These are phyloP conservation scores for Hebeloma cylindrosporum DNA, from an alignment of 768 basidiomycete genomes.

Conservation along the genomic window DNA sequence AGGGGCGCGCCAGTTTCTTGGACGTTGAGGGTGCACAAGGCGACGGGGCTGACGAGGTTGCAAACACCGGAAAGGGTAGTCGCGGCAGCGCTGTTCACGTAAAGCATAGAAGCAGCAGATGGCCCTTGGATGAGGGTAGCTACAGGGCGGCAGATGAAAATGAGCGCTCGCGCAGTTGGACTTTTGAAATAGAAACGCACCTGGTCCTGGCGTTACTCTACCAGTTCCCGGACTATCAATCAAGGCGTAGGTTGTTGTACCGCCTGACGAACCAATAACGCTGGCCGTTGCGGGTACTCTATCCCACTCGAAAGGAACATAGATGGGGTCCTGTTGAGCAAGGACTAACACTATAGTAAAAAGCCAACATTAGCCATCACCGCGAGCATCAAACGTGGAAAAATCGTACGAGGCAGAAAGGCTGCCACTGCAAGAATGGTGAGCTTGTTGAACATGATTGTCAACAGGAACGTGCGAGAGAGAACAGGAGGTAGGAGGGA, in stretches of 20 bases:
- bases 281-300: constrained; percentile 14
- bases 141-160: background rate
- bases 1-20: constrained; percentile 14
- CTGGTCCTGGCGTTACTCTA: constrained; percentile 14
- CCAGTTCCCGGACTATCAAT: constrained; percentile 12
- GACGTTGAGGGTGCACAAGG: constrained; percentile 23
- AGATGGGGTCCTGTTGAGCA: constrained; percentile 21
- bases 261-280: constrained; percentile 9
- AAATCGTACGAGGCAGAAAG: background rate
- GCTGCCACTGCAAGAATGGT: constrained; percentile 1
- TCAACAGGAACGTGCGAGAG: background rate
- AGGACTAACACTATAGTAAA: constrained; percentile 10
- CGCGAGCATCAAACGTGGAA: too few relatives aligned
- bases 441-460: background rate
- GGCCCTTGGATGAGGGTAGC: constrained; percentile 18
- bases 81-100: constrained; percentile 8
- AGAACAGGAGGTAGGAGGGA: background rate
- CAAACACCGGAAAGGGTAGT: constrained; percentile 22
- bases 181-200: constrained; percentile 9
- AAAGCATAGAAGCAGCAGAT: constrained; percentile 18
- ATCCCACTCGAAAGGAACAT: constrained; percentile 22
- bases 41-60: constrained; percentile 21
- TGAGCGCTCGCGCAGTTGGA: background rate
- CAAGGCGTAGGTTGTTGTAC: constrained; percentile 19
- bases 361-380: too few relatives aligned